phyloP scores from a whole-genome alignment of 192 early-diverging fungal genomes.

The Ambispora gerdemannii region DNA sequence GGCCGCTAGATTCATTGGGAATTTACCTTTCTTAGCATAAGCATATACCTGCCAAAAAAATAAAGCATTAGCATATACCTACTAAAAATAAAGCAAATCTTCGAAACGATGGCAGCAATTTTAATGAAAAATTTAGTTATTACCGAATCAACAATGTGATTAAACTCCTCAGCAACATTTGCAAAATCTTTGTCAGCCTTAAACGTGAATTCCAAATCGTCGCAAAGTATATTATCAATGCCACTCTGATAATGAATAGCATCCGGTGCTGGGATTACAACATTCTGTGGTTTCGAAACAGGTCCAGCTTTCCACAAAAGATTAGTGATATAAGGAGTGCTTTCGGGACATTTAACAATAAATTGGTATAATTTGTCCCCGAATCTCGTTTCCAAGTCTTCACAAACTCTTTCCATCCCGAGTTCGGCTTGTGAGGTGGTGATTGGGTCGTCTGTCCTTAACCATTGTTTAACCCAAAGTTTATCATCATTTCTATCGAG shows the following conservation, averaged over 20 bases:
- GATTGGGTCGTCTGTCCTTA: slow-evolving; percentile 28
- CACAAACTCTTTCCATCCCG: neutral
- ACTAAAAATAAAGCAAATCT: neutral
- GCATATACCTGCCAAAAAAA: slow-evolving; percentile 30
- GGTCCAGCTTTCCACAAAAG: slow-evolving; percentile 3
- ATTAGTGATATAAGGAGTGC: slow-evolving; percentile 30
- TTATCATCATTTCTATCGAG: slow-evolving; percentile 17
- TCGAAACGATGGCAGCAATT: neutral
- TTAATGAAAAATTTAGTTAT: no score
- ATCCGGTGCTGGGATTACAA: slow-evolving; percentile 21
- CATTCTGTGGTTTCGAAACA: neutral
- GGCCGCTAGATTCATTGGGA: slow-evolving; percentile 30
- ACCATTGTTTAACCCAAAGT: slow-evolving; percentile 40
- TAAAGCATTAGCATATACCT: neutral
- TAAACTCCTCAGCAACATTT: slow-evolving; percentile 32
- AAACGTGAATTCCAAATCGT: slow-evolving; percentile 34
- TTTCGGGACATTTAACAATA: slow-evolving; percentile 18
- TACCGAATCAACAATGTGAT: slow-evolving; percentile 11
- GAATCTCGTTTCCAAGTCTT: slow-evolving; percentile 23
- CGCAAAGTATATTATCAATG: slow-evolving; percentile 30
- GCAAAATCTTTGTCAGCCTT: slow-evolving; percentile 34
- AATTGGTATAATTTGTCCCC: slow-evolving; percentile 27
- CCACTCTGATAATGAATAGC: slow-evolving; percentile 38
- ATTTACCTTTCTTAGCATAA: slow-evolving; percentile 22
- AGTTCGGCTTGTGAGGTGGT: neutral